Base-by-base conservation (phyloP, 129 eudicot species). In the Gnaphalium uliginosum region DNA sequence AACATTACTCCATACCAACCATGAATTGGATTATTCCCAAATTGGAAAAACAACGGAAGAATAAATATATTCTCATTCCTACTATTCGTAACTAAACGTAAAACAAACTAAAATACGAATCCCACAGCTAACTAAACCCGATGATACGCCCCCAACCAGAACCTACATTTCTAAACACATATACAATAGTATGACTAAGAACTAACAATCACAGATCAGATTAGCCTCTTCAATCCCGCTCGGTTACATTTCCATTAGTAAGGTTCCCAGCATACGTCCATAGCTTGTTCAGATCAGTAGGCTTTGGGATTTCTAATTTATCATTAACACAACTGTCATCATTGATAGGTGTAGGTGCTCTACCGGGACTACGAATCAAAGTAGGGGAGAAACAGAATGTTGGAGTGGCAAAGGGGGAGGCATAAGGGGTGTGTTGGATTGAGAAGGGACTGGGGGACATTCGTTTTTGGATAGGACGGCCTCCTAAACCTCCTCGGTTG, bases 391-490 rank as follows among this genome's bases (percentile, higher is more conserved):
- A 54, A 62, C 90, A 89, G 37, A 89, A 83, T 3, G 86, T 77
- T 23, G 98, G 98, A 29, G 96, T 92, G 3, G 98, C 95, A 70
- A 92, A 89, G 0, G 98, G 98, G 6, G 96, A 92, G 11, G 83
- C 71, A 56, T 83, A 89, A 33, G 96, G 98, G 0, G 90, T 82
- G 85, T 86, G 94, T 39, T 86, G 90, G 71, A 92, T 81, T 22
- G 98, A 92, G 72, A 92, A 92, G 14, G 98, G 96, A 67, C 98
- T 92, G 1, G 96, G 98, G 0, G 93, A 85, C 87, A 92, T 83
- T 51, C 84, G 87, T 59, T 92, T 92, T 66, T 89, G 98, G 50
- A 92, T 73, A 0, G 96, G 98, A 13, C 83, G 89, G 53, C 94
- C 90, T 54, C 84, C 89, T 65, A 89, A 83, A 57, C 96, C 93